Base-by-base conservation (phyloP, 768 basidiomycete genomes). In the Panus rudis region DNA sequence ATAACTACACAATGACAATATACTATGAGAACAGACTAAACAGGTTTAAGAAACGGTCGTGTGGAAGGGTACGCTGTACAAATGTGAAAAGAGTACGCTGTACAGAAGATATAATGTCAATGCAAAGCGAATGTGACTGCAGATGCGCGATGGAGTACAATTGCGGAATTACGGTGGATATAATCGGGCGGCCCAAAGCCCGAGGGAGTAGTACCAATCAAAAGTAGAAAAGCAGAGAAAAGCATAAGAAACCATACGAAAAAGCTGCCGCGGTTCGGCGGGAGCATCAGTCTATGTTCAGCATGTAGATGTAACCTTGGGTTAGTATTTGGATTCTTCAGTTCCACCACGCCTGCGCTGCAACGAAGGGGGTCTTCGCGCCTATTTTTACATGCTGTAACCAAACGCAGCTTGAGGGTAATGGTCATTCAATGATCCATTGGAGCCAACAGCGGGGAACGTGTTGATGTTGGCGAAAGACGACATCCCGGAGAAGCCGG, bases 341-440 rank as follows among this genome's bases (percentile, higher is more conserved):
- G 28, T n/a, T 30, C 10, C 28, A 30, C n/a, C n/a, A n/a, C n/a
- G n/a, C n/a, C n/a, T n/a, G n/a, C n/a, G n/a, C n/a, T n/a, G n/a
- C n/a, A n/a, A n/a, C n/a, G n/a, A n/a, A n/a, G n/a, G n/a, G n/a
- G n/a, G 28, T n/a, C 10, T 30, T n/a, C 10, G 16, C n/a, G 33
- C 10, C 17, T 7, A 34, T 14, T 33, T 65, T 79, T 74, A 89
- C 84, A 88, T 86, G 58, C 83, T 79, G 56, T 90, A 90, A 46
- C 79, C 81, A 55, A 82, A 90, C 50, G 69, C 67, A 37, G 79
- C 68, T 58, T 78, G 70, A 67, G 84, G 83, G 69, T 90, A 90
- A 25, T 82, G 84, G 63, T 88, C 86, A 55, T 70, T 77, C 55
- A 82, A 67, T 30, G 76, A 67, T 34, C 60, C 70, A 30, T 79